phyloP scores from a whole-genome alignment of 768 basidiomycete species.

The Russula earlei region DNA sequence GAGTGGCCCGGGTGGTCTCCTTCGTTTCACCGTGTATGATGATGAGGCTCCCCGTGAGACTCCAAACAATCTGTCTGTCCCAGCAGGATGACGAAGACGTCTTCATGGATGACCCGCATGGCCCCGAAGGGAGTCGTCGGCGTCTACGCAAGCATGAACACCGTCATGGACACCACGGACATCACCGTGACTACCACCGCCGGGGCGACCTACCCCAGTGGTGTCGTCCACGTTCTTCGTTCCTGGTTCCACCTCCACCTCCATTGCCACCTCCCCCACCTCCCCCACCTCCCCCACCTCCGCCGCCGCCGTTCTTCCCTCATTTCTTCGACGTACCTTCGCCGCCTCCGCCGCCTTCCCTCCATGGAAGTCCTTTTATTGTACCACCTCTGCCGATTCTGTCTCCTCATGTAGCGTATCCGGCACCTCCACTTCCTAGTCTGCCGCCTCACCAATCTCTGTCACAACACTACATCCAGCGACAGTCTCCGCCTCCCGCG shows the following conservation, averaged over 20 bases:
- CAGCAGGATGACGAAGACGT: not conserved
- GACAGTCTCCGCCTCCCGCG: not conserved
- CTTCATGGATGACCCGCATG: not conserved
- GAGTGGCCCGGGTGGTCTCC: conserved; percentile 47
- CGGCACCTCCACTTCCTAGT: conserved; percentile 19
- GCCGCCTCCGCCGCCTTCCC: conserved; percentile 4
- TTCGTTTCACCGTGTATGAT: conserved; percentile 56
- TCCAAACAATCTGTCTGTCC: not conserved
- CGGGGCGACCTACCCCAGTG: conserved; percentile 1
- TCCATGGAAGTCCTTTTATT: not conserved
- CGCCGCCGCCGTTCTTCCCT: conserved; percentile 21
- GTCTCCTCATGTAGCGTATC: conserved; percentile 3
- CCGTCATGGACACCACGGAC: conserved; percentile 7
- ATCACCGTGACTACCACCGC: not conserved
- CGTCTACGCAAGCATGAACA: conserved; percentile 4
- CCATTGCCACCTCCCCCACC: not conserved
- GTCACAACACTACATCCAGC: not conserved
- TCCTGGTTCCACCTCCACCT: conserved; percentile 4
- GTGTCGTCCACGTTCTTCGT: conserved; percentile 13
- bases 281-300: conserved; percentile 6
- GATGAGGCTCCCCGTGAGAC: conserved; percentile 32
- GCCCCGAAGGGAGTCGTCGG: not conserved
- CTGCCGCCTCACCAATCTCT: not conserved
- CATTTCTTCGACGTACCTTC: conserved; percentile 11
- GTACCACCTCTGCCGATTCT: not conserved